These are phyloP conservation scores for Mycena rosella DNA, from an alignment of 768 basidiomycete genomes.

Conservation along the genomic window DNA sequence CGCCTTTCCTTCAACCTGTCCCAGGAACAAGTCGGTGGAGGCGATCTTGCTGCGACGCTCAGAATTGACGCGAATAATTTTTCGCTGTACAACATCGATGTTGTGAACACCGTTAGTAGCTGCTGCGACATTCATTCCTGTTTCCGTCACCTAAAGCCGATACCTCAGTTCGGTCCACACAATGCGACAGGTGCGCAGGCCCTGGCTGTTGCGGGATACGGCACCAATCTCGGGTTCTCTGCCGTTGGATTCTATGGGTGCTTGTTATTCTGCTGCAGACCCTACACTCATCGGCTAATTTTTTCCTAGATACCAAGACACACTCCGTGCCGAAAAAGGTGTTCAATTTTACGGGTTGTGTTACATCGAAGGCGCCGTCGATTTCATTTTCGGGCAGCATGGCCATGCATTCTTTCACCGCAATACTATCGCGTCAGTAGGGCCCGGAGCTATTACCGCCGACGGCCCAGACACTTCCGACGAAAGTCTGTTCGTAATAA, in stretches of 20 bases:
- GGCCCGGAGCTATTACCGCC: constrained; percentile 42
- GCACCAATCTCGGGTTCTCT: constrained; percentile 43
- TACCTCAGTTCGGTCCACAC: constrained; percentile 35
- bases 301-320: constrained; percentile 37
- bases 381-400: constrained; percentile 44
- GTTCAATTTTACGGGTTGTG: constrained; percentile 41
- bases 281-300: not conserved
- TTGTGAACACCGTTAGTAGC: constrained; percentile 43
- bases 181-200: constrained; percentile 37
- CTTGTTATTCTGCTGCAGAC: not conserved
- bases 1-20: constrained; percentile 6
- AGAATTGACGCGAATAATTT: constrained; percentile 45
- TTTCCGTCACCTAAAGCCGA: not conserved
- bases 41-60: constrained; percentile 41
- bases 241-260: constrained; percentile 41
- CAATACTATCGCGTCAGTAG: constrained; percentile 43
- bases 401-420: constrained; percentile 42
- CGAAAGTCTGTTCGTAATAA: constrained; percentile 40
- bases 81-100: constrained; percentile 46
- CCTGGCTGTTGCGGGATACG: constrained; percentile 43
- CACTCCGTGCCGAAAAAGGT: constrained; percentile 40
- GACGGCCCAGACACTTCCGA: constrained; percentile 38
- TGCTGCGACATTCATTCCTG: not conserved
- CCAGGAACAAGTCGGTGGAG: constrained; percentile 12
- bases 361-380: constrained; percentile 45